Percentiles rank a stretch among this genome's conserved stretches.
These are phyloP conservation scores for Dactylonectria estremocensis DNA, from an alignment of 2,329 filamentous ascomycete genomes.

Conservation along the genomic window DNA sequence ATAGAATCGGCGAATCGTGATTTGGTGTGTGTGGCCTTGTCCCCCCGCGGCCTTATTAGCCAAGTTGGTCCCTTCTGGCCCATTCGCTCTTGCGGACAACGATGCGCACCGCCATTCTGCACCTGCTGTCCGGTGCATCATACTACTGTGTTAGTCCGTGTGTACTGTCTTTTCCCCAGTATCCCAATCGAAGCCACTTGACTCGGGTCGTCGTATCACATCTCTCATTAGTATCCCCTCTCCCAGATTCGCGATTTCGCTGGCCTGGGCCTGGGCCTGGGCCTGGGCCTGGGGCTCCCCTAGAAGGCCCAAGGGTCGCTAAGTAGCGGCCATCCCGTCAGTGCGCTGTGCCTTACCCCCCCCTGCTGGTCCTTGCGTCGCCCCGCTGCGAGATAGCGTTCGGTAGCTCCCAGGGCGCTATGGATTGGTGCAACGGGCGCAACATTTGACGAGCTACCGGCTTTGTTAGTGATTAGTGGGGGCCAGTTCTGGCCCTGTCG, in stretches of 20 bases:
- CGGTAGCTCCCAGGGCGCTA: background rate
- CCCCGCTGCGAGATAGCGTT: conserved; percentile 29
- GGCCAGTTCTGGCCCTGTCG: background rate
- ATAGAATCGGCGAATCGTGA: too few relatives aligned
- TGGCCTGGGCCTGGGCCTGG: conserved; percentile 17
- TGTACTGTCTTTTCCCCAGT: too few relatives aligned
- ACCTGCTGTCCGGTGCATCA: too few relatives aligned
- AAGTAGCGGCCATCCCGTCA: conserved; percentile 10
- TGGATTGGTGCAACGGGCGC: conserved; percentile 19
- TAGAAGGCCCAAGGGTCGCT: conserved; percentile 1
- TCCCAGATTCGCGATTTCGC: too few relatives aligned
- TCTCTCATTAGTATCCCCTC: too few relatives aligned
- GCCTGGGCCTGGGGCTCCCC: conserved; percentile 3
- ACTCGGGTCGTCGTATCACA: too few relatives aligned
- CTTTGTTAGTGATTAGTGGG: background rate
- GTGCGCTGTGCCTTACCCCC: background rate
- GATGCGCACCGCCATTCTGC: background rate
- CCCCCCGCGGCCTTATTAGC: background rate
- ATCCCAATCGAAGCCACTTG: too few relatives aligned
- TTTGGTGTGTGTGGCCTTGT: background rate
- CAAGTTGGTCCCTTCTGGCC: background rate
- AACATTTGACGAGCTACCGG: background rate
- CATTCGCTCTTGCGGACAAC: background rate
- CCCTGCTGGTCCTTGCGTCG: conserved; percentile 3
- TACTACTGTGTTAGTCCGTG: too few relatives aligned